A percentile compares a stretch with the other conserved stretches of the same genome.
These are phyloP conservation scores for Magnaporthiopsis rhizophila DNA, from an alignment of 2,329 filamentous ascomycete species.

Conservation along the genomic window DNA sequence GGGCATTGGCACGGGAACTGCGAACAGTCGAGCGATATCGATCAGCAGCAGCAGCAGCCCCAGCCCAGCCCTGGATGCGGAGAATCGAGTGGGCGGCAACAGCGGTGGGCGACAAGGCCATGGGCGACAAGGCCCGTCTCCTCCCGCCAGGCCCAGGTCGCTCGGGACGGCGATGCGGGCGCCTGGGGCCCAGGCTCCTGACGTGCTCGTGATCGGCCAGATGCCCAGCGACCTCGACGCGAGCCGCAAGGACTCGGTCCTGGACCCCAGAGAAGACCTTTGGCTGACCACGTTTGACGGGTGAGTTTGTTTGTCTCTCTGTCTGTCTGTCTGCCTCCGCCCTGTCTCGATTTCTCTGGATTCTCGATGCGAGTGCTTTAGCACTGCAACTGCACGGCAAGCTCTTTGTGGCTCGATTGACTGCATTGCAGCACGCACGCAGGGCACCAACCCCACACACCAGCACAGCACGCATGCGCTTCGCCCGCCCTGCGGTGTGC, in stretches of 20 bases:
- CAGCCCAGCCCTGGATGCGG: neutral
- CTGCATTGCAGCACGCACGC: neutral
- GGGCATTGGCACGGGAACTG: neutral
- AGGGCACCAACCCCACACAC: neutral
- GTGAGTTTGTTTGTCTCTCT: conserved; percentile 21
- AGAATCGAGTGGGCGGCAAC: neutral
- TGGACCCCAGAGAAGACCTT: conserved; percentile 36
- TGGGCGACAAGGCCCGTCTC: too few relatives aligned
- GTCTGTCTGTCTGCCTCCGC: neutral
- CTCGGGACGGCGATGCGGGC: conserved; percentile 28
- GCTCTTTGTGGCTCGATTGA: neutral
- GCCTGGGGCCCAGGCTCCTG: conserved; percentile 27
- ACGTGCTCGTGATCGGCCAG: conserved; percentile 30
- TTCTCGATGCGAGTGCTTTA: too few relatives aligned
- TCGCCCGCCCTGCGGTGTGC: neutral
- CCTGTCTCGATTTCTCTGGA: too few relatives aligned
- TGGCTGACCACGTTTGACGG: conserved; percentile 42
- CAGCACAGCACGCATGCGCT: neutral
- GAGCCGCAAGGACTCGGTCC: conserved; percentile 19
- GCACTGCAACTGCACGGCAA: neutral
- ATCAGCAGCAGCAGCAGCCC: neutral
- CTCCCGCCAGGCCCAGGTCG: neutral
- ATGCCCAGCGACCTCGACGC: conserved; percentile 21
- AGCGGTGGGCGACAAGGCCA: too few relatives aligned
- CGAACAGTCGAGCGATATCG: neutral